phyloP scores from a whole-genome alignment of 305 asterid species.

The Ruellia speciosa region DNA sequence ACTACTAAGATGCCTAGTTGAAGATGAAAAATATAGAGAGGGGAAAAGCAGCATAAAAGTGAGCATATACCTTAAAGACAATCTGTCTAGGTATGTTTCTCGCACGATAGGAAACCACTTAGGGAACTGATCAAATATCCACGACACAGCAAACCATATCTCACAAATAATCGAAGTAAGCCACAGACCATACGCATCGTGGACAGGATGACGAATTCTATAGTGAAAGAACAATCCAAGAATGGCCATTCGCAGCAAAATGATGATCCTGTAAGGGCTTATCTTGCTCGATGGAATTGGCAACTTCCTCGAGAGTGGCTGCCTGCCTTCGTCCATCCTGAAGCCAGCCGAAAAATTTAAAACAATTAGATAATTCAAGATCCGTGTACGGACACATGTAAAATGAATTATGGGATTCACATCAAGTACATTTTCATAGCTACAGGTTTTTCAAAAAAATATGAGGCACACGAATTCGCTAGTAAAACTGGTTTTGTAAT shows the following conservation, averaged over 20 bases:
- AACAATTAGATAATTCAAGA: conserved; percentile 7
- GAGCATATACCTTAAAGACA: conserved; percentile 62
- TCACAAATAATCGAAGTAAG: conserved; percentile 83
- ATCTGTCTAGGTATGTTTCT: conserved; percentile 88
- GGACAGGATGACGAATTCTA: conserved; percentile 77
- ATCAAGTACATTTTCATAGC: not conserved
- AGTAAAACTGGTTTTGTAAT: no score
- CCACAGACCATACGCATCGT: conserved; percentile 91
- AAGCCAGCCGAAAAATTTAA: conserved; percentile 10
- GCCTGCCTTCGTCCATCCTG: conserved; percentile 99
- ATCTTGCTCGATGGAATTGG: conserved; percentile 90
- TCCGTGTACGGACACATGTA: not conserved
- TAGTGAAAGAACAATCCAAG: conserved; percentile 88
- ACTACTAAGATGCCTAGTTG: not conserved
- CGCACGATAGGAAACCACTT: conserved; percentile 83
- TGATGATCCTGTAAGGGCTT: conserved; percentile 78
- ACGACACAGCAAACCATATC: conserved; percentile 94
- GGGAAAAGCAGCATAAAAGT: not conserved
- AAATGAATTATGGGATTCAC: not conserved
- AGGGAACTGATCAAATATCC: conserved; percentile 93
- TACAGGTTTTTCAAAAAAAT: no score
- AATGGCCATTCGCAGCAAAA: conserved; percentile 64
- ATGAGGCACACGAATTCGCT: no score
- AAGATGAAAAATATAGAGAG: not conserved
- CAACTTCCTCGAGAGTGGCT: conserved; percentile 84